phyloP scores from a whole-genome alignment of 345 rosid genomes.

The Turnera subulata region DNA sequence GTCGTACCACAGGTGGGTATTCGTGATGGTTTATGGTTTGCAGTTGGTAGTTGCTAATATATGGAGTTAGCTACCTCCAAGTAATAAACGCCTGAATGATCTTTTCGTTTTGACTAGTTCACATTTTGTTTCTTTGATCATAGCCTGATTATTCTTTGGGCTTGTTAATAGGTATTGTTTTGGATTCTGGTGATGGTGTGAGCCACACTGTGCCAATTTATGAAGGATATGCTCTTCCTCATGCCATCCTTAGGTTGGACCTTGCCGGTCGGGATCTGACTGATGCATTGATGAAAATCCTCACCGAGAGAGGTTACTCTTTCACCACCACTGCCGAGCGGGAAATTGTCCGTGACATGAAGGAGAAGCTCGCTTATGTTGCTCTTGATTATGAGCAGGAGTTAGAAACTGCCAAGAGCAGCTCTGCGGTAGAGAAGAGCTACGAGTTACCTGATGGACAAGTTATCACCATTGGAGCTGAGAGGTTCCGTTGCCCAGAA shows the following conservation, averaged over 20 bases:
- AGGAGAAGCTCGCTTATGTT: constrained; percentile 29
- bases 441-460: constrained; percentile 29
- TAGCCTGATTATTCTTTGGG: too few relatives aligned
- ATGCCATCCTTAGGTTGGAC: constrained; percentile 28
- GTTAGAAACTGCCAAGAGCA: constrained; percentile 25
- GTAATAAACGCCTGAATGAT: too few relatives aligned
- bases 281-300: constrained; percentile 29
- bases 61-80: background rate
- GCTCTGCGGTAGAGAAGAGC: constrained; percentile 27
- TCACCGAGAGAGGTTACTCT: constrained; percentile 29
- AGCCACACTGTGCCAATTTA: constrained; percentile 28
- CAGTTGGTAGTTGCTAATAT: background rate
- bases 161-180: constrained; percentile 21
- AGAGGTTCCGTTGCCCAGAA: constrained; percentile 31
- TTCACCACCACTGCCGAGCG: constrained; percentile 35
- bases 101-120: background rate
- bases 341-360: constrained; percentile 35
- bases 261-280: constrained; percentile 31
- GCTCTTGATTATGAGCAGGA: constrained; percentile 30
- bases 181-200: constrained; percentile 32
- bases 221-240: constrained; percentile 28
- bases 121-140: background rate
- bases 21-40: background rate
- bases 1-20: constrained; percentile 45
- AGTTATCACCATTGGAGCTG: constrained; percentile 31